A percentile compares a stretch with the other conserved stretches of the same genome.
Evolutionary conservation across 345 rosid genomes (phyloP).

Genomic region (Hibiscus mutabilis): DNA sequence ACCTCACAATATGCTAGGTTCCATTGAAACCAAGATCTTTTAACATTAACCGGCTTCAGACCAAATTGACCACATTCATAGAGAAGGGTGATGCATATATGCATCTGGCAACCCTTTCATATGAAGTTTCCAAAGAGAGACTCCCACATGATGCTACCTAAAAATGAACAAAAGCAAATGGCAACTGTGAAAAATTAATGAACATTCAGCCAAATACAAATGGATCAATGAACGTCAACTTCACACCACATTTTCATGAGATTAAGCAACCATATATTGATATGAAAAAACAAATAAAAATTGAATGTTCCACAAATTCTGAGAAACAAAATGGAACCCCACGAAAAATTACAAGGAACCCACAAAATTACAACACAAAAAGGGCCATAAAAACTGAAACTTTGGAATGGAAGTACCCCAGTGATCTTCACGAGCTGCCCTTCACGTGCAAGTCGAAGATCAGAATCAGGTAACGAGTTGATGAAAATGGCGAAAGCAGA

Average conservation of each 20-base stretch:
- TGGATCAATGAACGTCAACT: background rate
- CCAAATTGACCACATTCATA: constrained; percentile 35
- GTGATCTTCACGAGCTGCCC: constrained; percentile 52
- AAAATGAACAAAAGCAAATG: background rate
- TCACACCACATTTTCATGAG: background rate
- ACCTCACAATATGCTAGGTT: constrained; percentile 43
- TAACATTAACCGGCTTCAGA: constrained; percentile 22
- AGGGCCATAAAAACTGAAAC: background rate
- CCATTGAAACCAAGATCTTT: constrained; percentile 35
- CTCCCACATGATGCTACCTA: constrained; percentile 47
- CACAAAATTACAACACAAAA: background rate
- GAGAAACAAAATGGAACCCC: background rate
- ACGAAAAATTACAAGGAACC: constrained; percentile 2
- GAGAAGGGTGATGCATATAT: constrained; percentile 45
- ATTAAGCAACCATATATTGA: background rate
- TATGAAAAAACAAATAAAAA: background rate
- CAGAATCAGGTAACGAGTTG: constrained; percentile 42
- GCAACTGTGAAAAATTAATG: background rate
- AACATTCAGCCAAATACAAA: background rate
- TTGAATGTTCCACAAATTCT: background rate
- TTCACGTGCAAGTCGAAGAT: constrained; percentile 34
- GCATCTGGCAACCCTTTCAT: constrained; percentile 45
- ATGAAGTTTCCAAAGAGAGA: constrained; percentile 42
- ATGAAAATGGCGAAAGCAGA: constrained; percentile 29
- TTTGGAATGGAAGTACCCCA: constrained; percentile 29